Evolutionary conservation across 108 stramenopile genomes (phyloP), one percentile per base, ranked within the genome.

Genomic region (Cyclotella cryptica): DNA sequence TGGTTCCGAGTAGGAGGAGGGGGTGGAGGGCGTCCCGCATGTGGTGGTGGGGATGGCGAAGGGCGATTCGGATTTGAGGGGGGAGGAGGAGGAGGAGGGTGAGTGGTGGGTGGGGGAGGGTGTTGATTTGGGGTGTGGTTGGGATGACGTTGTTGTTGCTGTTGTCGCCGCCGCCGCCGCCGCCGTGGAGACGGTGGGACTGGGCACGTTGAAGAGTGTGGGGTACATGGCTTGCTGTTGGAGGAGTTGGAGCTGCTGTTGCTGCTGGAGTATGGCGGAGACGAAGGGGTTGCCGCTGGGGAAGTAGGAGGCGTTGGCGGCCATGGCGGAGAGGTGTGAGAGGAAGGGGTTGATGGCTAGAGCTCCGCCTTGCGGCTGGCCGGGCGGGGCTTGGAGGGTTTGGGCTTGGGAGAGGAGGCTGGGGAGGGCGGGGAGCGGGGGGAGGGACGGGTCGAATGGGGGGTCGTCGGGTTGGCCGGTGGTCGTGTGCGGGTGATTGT

Each of bases 271-370:
- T 21, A 57, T 57, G 24, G 55, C 55, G 19, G 55, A 57, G 21
- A 57, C 24, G 55, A 57, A 57, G 24, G 55, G 22, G 21, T 57
- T 57, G 55, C 24, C 55, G 19, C 2, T 49, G 47, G 55, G 24
- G 19, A 21, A 21, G 24, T 26, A 57, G 2, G 55, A 57, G n/a
- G 24, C 55, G 22, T 57, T 57, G n/a, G 24, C 24, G 8, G 24
- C 24, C 47, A 49, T n/a, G 55, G 55, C 55, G 55, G 55, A 57
- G 19, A 57, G 55, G 55, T n/a, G 21, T 7, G 55, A 57, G 19
- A 57, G 21, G 55, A 26, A 57, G 55, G 55, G 55, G 55, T 19
- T 57, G 19, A 57, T n/a, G 11, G 47, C 15, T 49, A 57, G 55
- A 7, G 44, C 9, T 45, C 11, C 44, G 44, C 14, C n/a, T 54